Base-by-base conservation (phyloP, 805 yeast species). In the Metschnikowia gelsemii region DNA sequence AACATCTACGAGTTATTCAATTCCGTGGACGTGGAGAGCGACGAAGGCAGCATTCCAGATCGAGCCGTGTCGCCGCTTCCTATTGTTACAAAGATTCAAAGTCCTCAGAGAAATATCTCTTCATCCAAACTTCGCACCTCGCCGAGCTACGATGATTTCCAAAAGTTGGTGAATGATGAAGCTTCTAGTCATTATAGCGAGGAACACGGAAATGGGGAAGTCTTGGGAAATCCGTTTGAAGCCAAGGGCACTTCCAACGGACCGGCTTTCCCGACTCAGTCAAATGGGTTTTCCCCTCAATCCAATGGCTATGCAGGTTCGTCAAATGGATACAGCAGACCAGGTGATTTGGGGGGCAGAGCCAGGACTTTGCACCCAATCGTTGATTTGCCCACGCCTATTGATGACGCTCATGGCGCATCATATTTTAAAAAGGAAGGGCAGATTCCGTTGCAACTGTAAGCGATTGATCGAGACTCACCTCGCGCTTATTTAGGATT, bases 1-100 rank as follows among this genome's bases (percentile, higher is more conserved):
- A 61, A 66, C 45, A 63, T 70, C 32, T 37, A 52, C 16, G 54
- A 58, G 22, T 62, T 69, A 40, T 66, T 61, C 46, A 57, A 56
- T 29, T 50, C 56, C 28, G 50, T 58, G 26, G 63, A 58, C 20
- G 34, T 25, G 5, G 43, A 32, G 11, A 34, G 38, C 18, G 39
- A 39, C 17, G 36, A 17, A 1, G 33, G 29, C 28, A 45, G 45
- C 29, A 21, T 37, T 27, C 29, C 24, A 4, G 37, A 32, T 14
- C 25, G 45, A 9, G 40, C 43, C 4, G 25, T 36, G 7, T 37
- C 42, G 27, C 46, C 43, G 17, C n/a, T 22, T 5, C 46, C 35
- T 19, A n/a, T 16, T 11, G 3, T 32, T 8, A n/a, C 36, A 2
- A 22, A 31, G 13, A 18, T 28, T 13, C 38, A 20, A 8, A 42